phyloP scores from a whole-genome alignment of 2,329 filamentous ascomycete species.

The Rhinocladiella similis region DNA sequence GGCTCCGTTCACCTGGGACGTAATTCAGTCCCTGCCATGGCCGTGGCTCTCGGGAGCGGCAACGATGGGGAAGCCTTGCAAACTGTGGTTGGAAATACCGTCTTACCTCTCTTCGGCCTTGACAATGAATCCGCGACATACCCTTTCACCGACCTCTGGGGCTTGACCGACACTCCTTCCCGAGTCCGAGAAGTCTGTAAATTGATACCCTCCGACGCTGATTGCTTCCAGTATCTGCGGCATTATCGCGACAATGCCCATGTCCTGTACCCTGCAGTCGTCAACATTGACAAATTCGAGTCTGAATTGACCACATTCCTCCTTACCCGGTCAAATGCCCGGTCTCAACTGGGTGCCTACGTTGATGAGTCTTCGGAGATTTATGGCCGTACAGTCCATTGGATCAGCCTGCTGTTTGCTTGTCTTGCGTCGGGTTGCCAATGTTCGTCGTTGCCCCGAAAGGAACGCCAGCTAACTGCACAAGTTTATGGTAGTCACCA shows the following conservation, averaged over 20 bases:
- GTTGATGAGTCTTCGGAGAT: slow-evolving; percentile 50
- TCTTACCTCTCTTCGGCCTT: slow-evolving; percentile 61
- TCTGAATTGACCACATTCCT: slow-evolving; percentile 54
- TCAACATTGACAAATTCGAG: slow-evolving; percentile 56
- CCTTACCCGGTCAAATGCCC: slow-evolving; percentile 44
- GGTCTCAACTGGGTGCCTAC: slow-evolving; percentile 33
- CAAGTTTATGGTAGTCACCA: slow-evolving; percentile 57
- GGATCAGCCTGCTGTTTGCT: slow-evolving; percentile 60
- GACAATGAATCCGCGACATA: slow-evolving; percentile 65
- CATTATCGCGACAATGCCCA: slow-evolving; percentile 57
- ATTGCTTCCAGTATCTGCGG: slow-evolving; percentile 50
- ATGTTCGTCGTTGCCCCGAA: slow-evolving; percentile 56
- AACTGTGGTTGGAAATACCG: slow-evolving; percentile 59
- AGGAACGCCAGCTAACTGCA: slow-evolving; percentile 61
- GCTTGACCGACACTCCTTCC: slow-evolving; percentile 57
- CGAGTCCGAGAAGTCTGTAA: slow-evolving; percentile 59
- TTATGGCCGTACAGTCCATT: slow-evolving; percentile 58
- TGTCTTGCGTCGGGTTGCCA: slow-evolving; percentile 62
- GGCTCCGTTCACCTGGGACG: slow-evolving; percentile 63
- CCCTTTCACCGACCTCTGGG: slow-evolving; percentile 65
- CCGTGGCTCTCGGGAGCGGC: slow-evolving; percentile 55
- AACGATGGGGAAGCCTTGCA: slow-evolving; percentile 45
- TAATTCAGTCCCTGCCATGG: slow-evolving; percentile 60
- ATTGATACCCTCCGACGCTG: slow-evolving; percentile 57
- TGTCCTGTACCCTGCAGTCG: slow-evolving; percentile 60